Evolutionary conservation across 495 filamentous ascomycete species (phyloP), one percentile per base, ranked within the genome.

Genomic region (Neurospora tetrasperma): DNA sequence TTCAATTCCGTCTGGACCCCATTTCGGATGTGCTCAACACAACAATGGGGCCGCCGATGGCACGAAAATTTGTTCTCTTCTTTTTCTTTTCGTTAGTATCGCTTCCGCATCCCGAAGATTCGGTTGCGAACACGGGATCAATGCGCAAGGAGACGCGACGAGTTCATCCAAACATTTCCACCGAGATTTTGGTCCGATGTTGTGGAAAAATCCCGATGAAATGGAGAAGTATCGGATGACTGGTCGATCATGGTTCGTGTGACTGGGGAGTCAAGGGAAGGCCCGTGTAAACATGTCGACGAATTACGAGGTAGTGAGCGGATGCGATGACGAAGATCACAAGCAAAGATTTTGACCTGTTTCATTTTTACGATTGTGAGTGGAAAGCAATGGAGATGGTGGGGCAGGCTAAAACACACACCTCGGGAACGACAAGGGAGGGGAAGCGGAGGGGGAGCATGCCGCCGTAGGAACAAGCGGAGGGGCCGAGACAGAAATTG

Each of bases 271-370:
- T 18, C 12, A 62, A 62, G 54, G 27, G 54, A 38, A 62, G 54
- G 54, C 54, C 54, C 54, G 54, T 62, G 27, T 62, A 16, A 16
- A 62, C 6, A 62, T 31, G 54, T 62, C 14, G 23, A 59, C 48
- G 23, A 62, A 62, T 62, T 66, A 66, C 54, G 54, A 66, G 54
- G 27, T 66, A 27, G 54, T 66, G 54, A 66, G 54, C 54, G 14
- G 54, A 66, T 66, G 54, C 54, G 54, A 66, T 66, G 54, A 66
- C 54, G 54, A 66, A 35, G 54, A 66, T 66, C 54, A 66, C 54
- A 66, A 66, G 54, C 27, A 31, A 59, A 66, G 14, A 66, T 14
- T 66, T 66, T 66, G 27, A 66, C 54, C 54, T 66, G 54, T 66
- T 66, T 18, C 14, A 66, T 66, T 62, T 18, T 62, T 12, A 35